These are phyloP conservation scores for Prunus dulcis DNA, from an alignment of 306 rosid genomes.

Conservation along the genomic window DNA sequence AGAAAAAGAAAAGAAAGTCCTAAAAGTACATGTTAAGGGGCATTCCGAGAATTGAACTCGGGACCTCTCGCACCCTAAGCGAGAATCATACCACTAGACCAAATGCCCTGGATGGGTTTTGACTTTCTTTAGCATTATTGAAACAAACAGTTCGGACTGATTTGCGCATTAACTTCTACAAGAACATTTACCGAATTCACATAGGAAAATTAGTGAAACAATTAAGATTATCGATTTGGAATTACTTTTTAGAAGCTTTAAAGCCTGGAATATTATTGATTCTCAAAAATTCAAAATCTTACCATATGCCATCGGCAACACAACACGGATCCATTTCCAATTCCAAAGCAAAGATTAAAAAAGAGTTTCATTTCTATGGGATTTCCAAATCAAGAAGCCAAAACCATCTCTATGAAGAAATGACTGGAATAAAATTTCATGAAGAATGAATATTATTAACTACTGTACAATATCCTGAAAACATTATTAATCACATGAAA, in stretches of 20 bases:
- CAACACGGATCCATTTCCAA: neutral
- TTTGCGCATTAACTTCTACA: too few relatives aligned
- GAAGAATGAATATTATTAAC: neutral
- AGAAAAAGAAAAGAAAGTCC: too few relatives aligned
- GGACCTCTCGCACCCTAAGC: constrained; percentile 19
- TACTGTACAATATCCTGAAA: neutral
- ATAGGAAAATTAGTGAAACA: neutral
- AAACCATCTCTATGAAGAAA: neutral
- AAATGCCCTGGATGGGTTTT: neutral
- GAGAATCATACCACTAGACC: constrained; percentile 20
- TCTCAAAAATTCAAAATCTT: neutral
- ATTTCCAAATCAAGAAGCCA: neutral
- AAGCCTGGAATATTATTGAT: neutral
- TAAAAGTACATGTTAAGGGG: neutral
- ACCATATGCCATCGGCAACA: neutral
- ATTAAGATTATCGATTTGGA: neutral
- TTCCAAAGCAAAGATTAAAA: neutral
- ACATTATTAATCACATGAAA: constrained; percentile 73
- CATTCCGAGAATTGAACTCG: constrained; percentile 15
- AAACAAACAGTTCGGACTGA: too few relatives aligned
- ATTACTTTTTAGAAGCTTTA: neutral
- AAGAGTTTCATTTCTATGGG: neutral
- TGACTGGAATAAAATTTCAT: neutral
- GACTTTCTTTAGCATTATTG: neutral
- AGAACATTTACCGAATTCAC: neutral